Conservation (phyloP, 2,329 filamentous ascomycete species). For the Leptographium wingfieldii region DNA sequence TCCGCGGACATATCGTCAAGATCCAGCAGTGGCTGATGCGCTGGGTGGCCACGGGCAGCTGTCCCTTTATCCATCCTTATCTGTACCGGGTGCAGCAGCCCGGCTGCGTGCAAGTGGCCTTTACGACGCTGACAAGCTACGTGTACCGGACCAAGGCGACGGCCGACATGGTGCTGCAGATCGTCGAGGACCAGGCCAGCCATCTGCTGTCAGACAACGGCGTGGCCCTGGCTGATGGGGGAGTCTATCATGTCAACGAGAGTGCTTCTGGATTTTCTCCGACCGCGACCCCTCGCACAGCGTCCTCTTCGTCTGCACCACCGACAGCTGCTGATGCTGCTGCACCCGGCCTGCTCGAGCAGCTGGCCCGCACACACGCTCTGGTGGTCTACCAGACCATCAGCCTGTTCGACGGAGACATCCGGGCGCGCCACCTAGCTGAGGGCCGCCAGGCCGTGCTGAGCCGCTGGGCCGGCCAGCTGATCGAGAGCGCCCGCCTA, state of each 20-base stretch:
- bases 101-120: conserved; percentile 19
- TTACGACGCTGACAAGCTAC: conserved; percentile 15
- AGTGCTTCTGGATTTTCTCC: background rate
- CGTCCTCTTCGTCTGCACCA: background rate
- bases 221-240: background rate
- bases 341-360: conserved; percentile 9
- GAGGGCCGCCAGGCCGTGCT: conserved; percentile 18
- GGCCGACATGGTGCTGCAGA: conserved; percentile 9
- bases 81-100: conserved; percentile 18
- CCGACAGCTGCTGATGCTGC: background rate
- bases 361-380: conserved; percentile 32
- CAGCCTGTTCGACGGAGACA: conserved; percentile 36
- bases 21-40: conserved; percentile 15
- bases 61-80: conserved; percentile 19
- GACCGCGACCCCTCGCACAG: background rate
- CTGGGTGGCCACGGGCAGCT: conserved; percentile 18
- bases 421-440: conserved; percentile 26
- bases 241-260: background rate
- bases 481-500: background rate
- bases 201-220: background rate
- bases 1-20: conserved; percentile 7
- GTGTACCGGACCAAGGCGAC: conserved; percentile 9
- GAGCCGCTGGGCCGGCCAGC: background rate
- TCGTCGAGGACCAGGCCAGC: conserved; percentile 11
- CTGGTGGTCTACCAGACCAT: conserved; percentile 38